Evolutionary conservation across 1,284 basidiomycete genomes (phyloP), one percentile per base, ranked within the genome.

Genomic region (Trichosporon sp.): DNA sequence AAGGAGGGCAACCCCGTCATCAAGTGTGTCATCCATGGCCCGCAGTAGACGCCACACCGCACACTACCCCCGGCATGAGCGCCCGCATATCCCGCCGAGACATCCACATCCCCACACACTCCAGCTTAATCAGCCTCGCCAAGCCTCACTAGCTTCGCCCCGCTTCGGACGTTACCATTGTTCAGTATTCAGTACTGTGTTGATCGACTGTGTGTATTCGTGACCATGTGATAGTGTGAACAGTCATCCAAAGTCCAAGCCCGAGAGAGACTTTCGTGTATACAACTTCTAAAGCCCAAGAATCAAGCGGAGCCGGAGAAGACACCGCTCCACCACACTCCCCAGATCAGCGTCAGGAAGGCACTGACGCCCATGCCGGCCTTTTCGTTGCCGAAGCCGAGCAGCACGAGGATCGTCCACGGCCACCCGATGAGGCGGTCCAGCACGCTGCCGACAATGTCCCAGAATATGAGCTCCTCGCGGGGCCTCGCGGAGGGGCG

Each of bases 1-100:
- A 88, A 83, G 66, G 86, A 89, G 71, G 88, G 88, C 38, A 86
- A 86, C 77, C 79, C 74, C 66, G 80, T 82, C 2, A 63, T 63
- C 59, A 84, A 84, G 77, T 81, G 80, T 73, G 81, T 84, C 19
- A 84, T 84, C 72, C 76, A 78, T 66, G 83, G 81, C 31, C 83
- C 83, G 5, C 77, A 82, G 73, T 82, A 70, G 63, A 40, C 8
- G 38, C 38, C 38, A 40, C 12, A 5, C 43, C 43, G 43, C 43
- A 46, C 43, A n/a, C 16, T 46, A 14, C 43, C 19, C 8, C 51
- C 51, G 26, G 51, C 51, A 54, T 54, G 8, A 26, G 26, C 51
- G 6, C 8, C 19, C 51, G 6, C 19, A 26, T 54, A 10, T 10
- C 51, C 19, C n/a, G 16, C 16, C 14, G 46, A 48, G 10, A 40